Evolutionary conservation across 2,329 filamentous ascomycete species (phyloP).

Genomic region (Paradendryphiella salina): DNA sequence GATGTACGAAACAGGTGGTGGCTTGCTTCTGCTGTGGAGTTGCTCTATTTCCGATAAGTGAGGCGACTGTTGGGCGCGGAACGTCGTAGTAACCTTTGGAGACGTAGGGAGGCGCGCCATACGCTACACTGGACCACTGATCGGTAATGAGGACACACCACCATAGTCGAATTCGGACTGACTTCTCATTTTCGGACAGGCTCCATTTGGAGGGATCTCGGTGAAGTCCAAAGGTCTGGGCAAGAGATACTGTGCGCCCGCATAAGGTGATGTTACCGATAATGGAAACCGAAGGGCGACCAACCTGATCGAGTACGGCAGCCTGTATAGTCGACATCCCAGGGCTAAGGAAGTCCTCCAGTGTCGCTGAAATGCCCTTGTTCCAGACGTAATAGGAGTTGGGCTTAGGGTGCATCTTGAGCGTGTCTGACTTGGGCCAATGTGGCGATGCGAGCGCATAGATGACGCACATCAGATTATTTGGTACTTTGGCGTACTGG

Average conservation of each 20-base stretch:
- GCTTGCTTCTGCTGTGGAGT: constrained; percentile 50
- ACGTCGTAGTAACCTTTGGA: constrained; percentile 60
- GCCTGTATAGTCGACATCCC: constrained; percentile 48
- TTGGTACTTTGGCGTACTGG: constrained; percentile 41
- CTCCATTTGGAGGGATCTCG: constrained; percentile 59
- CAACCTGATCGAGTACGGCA: constrained; percentile 48
- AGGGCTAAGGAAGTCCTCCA: constrained; percentile 51
- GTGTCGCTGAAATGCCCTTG: constrained; percentile 47
- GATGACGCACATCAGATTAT: constrained; percentile 46
- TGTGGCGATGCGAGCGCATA: constrained; percentile 45
- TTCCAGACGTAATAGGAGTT: constrained; percentile 49
- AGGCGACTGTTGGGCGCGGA: constrained; percentile 55
- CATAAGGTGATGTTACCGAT: constrained; percentile 58
- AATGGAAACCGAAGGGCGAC: constrained; percentile 48
- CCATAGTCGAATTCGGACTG: constrained; percentile 57
- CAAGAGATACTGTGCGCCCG: constrained; percentile 58
- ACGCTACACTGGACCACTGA: constrained; percentile 60
- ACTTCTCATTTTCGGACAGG: constrained; percentile 56
- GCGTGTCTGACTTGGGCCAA: constrained; percentile 44
- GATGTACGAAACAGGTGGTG: constrained; percentile 56
- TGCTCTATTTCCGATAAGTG: constrained; percentile 42
- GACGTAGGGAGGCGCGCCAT: constrained; percentile 60
- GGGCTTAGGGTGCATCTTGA: constrained; percentile 45
- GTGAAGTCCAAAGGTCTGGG: constrained; percentile 60
- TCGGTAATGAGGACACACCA: constrained; percentile 63